Evolutionary conservation across 2,329 filamentous ascomycete genomes (phyloP).

Genomic region (Penicillium verrucosum): DNA sequence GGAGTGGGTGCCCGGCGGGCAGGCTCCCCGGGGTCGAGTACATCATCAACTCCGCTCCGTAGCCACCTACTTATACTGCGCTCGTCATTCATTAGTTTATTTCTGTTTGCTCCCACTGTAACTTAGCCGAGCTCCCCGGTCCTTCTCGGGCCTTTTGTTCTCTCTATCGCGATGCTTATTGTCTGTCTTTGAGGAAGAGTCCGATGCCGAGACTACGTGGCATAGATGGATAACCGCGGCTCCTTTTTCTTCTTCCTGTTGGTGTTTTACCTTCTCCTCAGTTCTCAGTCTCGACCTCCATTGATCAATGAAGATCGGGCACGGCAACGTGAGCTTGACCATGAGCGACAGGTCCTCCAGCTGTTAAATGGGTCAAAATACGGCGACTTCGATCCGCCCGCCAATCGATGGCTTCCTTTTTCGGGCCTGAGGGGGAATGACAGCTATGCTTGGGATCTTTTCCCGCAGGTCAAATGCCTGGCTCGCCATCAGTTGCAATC

Average conservation of each 20-base stretch:
- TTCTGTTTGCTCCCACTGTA: constrained; percentile 1
- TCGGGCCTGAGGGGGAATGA: constrained; percentile 74
- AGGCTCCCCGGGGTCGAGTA: constrained; percentile 21
- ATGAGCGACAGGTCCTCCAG: constrained; percentile 51
- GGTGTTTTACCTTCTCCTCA: constrained; percentile 53
- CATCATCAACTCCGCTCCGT: constrained; percentile 23
- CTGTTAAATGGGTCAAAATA: constrained; percentile 51
- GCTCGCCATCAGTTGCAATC: constrained; percentile 56
- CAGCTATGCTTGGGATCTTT: constrained; percentile 72
- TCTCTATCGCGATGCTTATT: constrained; percentile 27
- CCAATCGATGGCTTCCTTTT: constrained; percentile 61
- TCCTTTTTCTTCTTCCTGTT: constrained; percentile 51
- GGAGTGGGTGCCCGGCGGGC: constrained; percentile 17
- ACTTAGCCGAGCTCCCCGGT: constrained; percentile 2
- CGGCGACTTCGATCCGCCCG: constrained; percentile 49
- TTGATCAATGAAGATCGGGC: constrained; percentile 42
- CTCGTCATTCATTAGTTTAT: constrained; percentile 24
- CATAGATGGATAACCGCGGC: constrained; percentile 48
- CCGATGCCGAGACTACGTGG: constrained; percentile 27
- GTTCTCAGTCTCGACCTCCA: constrained; percentile 45
- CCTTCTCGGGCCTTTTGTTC: neutral
- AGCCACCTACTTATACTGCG: constrained; percentile 11
- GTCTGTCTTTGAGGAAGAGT: constrained; percentile 19
- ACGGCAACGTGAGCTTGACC: constrained; percentile 48
- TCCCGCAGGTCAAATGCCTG: constrained; percentile 63